Base-by-base conservation (phyloP, 2,329 filamentous ascomycete species). In the Claviceps monticola region DNA sequence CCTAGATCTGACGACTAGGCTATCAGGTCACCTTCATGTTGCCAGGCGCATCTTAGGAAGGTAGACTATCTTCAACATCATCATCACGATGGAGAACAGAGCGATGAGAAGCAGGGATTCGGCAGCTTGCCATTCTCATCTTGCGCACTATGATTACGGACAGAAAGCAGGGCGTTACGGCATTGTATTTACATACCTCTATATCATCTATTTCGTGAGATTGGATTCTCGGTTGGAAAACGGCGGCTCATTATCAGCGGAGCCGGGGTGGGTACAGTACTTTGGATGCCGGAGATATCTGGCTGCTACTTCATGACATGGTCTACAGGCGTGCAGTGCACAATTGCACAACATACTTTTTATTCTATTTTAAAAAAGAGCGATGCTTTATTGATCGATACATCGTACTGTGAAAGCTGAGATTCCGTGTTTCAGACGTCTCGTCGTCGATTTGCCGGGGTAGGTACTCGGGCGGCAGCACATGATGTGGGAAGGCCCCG, bases 111-210 rank as follows among this genome's bases (percentile, higher is more conserved):
- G 34, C 16, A 19, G 23, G 13, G 14, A 36, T 19, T 26, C 23
- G 26, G 23, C 21, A 23, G 13, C n/a, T 36, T 21, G 6, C 17
- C 17, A 23, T 42, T n/a, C 8, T 3, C 39, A 26, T 49, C 37
- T 7, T 13, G 4, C 39, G 39, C 21, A 36, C 36, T 39, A 37
- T 44, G n/a, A 29, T 39, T 48, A 17, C 48, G 26, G 11, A 49
- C 29, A 7, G 44, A 44, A 49, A 49, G 39, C 48, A 41, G n/a
- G 39, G 48, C 48, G 48, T 44, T 21, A 36, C 39, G 39, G 48
- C 26, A 43, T 43, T 17, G 19, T n/a, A 21, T 34, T 41, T 14
- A 44, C 21, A 21, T 21, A 19, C 3, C 14, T 41, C 4, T 34
- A 1, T 29, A 19, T 14, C 16, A 26, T 3, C 4, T 29, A 6